Percentiles rank a stretch among this genome's conserved stretches.
Evolutionary conservation across 495 filamentous ascomycete genomes (phyloP).

Genomic region (Talaromyces proteolyticus): DNA sequence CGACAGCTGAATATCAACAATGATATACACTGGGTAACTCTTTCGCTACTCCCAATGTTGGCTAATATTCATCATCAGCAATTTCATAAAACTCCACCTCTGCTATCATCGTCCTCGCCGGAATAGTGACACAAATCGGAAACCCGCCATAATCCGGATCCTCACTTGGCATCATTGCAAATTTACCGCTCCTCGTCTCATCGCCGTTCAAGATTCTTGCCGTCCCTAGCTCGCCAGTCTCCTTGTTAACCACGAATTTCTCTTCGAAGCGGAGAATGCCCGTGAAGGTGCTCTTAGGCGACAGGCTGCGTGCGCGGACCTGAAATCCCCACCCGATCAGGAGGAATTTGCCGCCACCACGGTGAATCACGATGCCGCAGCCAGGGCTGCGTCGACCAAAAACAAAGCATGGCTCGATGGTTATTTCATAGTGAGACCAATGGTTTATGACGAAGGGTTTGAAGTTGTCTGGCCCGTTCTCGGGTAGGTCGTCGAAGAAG

Average conservation of each 20-base stretch:
- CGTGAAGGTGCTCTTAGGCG: slow-evolving; percentile 26
- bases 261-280: slow-evolving; percentile 38
- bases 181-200: slow-evolving; percentile 41
- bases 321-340: slow-evolving; percentile 44
- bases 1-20: no score
- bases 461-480: slow-evolving; percentile 15
- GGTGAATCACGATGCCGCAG: slow-evolving; percentile 40
- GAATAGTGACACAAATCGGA: slow-evolving; percentile 42
- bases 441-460: slow-evolving; percentile 12
- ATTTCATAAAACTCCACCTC: slow-evolving; percentile 38
- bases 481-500: slow-evolving; percentile 36
- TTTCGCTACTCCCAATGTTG: no score
- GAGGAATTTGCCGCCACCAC: slow-evolving; percentile 29
- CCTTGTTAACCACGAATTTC: slow-evolving; percentile 26
- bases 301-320: slow-evolving; percentile 21
- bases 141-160: slow-evolving; percentile 46
- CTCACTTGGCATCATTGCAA: slow-evolving; percentile 43
- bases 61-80: slow-evolving; percentile 17
- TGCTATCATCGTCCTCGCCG: slow-evolving; percentile 41
- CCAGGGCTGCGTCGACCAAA: slow-evolving; percentile 37
- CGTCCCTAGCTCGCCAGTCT: slow-evolving; percentile 27
- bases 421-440: slow-evolving; percentile 25
- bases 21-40: no score
- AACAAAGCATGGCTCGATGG: slow-evolving; percentile 39
- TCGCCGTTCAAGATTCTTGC: slow-evolving; percentile 40